These are phyloP conservation scores for Aureobasidium subglaciale DNA, from an alignment of 2,329 filamentous ascomycete genomes.

Conservation along the genomic window DNA sequence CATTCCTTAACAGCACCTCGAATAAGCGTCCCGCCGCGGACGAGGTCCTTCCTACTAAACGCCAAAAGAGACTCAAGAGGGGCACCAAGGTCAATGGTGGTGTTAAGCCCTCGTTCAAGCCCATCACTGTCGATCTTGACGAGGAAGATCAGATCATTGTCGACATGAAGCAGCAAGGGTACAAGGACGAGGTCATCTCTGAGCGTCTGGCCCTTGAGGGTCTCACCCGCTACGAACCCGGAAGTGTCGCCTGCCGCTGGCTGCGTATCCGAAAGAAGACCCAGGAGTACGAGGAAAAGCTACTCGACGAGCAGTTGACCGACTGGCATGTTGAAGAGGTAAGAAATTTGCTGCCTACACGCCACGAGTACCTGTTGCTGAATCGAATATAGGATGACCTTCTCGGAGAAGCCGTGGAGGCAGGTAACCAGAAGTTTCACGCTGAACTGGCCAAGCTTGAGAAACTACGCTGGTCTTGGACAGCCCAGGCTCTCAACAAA, in stretches of 20 bases:
- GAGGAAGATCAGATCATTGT: slow-evolving; percentile 43
- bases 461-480: slow-evolving; percentile 39
- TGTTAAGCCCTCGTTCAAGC: neutral
- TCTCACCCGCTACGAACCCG: slow-evolving; percentile 37
- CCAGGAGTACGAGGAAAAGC: slow-evolving; percentile 37
- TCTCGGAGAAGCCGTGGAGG: slow-evolving; percentile 34
- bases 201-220: slow-evolving; percentile 36
- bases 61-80: slow-evolving; percentile 2
- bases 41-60: neutral
- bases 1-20: neutral
- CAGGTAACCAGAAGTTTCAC: slow-evolving; percentile 38
- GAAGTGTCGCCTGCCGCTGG: slow-evolving; percentile 44
- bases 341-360: slow-evolving; percentile 18
- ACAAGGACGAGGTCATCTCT: slow-evolving; percentile 39
- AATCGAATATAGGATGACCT: slow-evolving; percentile 35
- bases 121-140: slow-evolving; percentile 33
- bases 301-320: slow-evolving; percentile 39
- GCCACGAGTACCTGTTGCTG: neutral
- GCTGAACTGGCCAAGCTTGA: slow-evolving; percentile 34
- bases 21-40: neutral
- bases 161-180: slow-evolving; percentile 35
- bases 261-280: slow-evolving; percentile 38
- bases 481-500: slow-evolving; percentile 28
- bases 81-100: neutral
- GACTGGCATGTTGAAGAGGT: slow-evolving; percentile 47